Percentiles rank a stretch among this genome's conserved stretches.
These are phyloP conservation scores for Fraxinus cuspidata DNA, from an alignment of 257 asterid species.

Conservation along the genomic window DNA sequence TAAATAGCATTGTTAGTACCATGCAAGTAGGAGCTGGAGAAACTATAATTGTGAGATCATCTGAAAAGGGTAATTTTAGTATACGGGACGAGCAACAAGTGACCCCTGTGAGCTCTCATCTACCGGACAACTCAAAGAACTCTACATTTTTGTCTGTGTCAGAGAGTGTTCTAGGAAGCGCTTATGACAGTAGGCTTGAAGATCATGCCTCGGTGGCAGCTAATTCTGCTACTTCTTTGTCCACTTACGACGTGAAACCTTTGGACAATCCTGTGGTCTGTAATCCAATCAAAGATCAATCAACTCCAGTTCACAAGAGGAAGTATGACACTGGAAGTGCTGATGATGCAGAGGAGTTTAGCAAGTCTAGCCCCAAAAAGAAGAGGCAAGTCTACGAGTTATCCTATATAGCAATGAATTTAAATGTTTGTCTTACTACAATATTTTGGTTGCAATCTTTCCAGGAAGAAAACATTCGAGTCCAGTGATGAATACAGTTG, in stretches of 20 bases:
- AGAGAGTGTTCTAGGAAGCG: slow-evolving; percentile 34
- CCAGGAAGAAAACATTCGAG: slow-evolving; percentile 54
- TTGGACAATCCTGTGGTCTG: slow-evolving; percentile 32
- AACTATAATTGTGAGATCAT: slow-evolving; percentile 42
- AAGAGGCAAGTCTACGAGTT: slow-evolving; percentile 54
- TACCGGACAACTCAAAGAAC: slow-evolving; percentile 29
- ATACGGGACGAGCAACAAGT: slow-evolving; percentile 39
- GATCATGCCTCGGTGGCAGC: slow-evolving; percentile 28
- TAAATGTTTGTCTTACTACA: slow-evolving; percentile 19
- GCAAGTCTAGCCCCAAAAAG: slow-evolving; percentile 50
- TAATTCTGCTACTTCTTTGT: slow-evolving; percentile 31
- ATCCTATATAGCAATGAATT: slow-evolving; percentile 6
- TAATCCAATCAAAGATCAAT: slow-evolving; percentile 42
- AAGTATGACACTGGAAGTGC: slow-evolving; percentile 33
- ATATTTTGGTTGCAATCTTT: slow-evolving; percentile 23
- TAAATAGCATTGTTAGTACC: slow-evolving; percentile 60
- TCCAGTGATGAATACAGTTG: slow-evolving; percentile 49
- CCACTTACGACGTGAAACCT: slow-evolving; percentile 31
- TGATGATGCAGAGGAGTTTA: slow-evolving; percentile 33
- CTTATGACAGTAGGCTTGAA: slow-evolving; percentile 29
- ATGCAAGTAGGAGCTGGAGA: slow-evolving; percentile 50
- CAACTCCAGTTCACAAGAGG: slow-evolving; percentile 40
- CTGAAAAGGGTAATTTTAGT: slow-evolving; percentile 43
- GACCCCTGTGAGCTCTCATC: slow-evolving; percentile 31
- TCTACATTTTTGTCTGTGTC: slow-evolving; percentile 33